A percentile compares a stretch with the other conserved stretches of the same genome.
phyloP scores from a whole-genome alignment of 495 filamentous ascomycete species.

The Lentithecium fluviatile region DNA sequence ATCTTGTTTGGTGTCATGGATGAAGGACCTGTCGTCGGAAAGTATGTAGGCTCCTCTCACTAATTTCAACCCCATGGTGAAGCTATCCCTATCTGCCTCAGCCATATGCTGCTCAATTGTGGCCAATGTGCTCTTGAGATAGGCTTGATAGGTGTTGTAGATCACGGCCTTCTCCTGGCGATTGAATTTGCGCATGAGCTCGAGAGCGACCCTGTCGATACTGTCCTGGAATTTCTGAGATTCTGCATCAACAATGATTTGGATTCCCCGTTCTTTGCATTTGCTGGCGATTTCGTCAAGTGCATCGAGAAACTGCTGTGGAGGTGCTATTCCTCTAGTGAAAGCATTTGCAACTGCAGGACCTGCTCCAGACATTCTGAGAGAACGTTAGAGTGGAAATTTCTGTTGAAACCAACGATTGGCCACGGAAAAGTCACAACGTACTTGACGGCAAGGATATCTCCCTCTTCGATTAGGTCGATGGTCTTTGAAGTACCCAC shows the following conservation, averaged over 20 bases:
- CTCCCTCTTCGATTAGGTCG: conserved; percentile 64
- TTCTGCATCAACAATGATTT: conserved; percentile 41
- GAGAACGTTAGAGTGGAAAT: not conserved
- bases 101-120: conserved; percentile 43
- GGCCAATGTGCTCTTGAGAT: conserved; percentile 44
- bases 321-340: conserved; percentile 35
- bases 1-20: conserved; percentile 47
- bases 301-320: conserved; percentile 40
- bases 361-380: conserved; percentile 44
- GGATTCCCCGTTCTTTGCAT: not conserved
- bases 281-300: conserved; percentile 41
- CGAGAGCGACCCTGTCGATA: conserved; percentile 45
- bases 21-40: conserved; percentile 44
- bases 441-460: conserved; percentile 83
- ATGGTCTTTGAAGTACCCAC: conserved; percentile 74
- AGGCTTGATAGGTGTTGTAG: conserved; percentile 49
- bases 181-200: conserved; percentile 47
- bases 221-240: conserved; percentile 44
- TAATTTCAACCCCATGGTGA: conserved; percentile 44
- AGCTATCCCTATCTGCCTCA: conserved; percentile 41
- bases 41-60: conserved; percentile 49
- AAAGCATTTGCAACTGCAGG: conserved; percentile 41
- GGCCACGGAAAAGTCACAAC: conserved; percentile 25
- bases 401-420: too few relatives aligned
- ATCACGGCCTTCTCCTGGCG: conserved; percentile 34